Conservation (phyloP, 177 flowering plant genomes). For the Telopea speciosissima region DNA sequence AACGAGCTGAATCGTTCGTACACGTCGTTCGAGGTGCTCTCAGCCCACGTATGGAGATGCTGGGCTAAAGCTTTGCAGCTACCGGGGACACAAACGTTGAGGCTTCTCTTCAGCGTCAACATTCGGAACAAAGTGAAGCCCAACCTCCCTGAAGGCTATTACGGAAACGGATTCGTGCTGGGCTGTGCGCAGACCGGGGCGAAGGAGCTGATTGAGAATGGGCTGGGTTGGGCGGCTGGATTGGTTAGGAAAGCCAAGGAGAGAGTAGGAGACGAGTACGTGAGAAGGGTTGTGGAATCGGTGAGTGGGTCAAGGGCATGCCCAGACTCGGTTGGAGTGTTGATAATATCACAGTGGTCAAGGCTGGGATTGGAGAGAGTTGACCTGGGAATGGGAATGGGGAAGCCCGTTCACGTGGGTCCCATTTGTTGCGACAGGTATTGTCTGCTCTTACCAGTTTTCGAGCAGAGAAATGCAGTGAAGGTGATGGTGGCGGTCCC, state of each 20-base stretch:
- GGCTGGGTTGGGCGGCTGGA: conserved; percentile 35
- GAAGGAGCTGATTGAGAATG: conserved; percentile 38
- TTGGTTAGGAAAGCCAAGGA: conserved; percentile 55
- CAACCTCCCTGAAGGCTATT: conserved; percentile 45
- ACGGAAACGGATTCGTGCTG: conserved; percentile 69
- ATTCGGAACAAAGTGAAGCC: conserved; percentile 47
- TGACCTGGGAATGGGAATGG: conserved; percentile 74
- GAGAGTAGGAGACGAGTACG: conserved; percentile 44
- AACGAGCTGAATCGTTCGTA: conserved; percentile 7
- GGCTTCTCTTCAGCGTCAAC: conserved; percentile 55
- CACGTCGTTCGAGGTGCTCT: conserved; percentile 64
- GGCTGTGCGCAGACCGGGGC: conserved; percentile 56
- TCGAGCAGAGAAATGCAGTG: conserved; percentile 36
- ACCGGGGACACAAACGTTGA: conserved; percentile 38
- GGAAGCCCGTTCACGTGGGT: conserved; percentile 54
- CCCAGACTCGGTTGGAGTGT: conserved; percentile 59
- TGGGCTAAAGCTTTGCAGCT: conserved; percentile 55
- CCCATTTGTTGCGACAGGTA: conserved; percentile 52
- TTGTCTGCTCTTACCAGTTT: conserved; percentile 55
- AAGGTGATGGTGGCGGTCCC: conserved; percentile 74
- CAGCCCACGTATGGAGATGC: conserved; percentile 66
- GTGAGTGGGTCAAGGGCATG: conserved; percentile 40
- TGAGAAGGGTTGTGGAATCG: conserved; percentile 36
- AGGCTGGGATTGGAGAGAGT: conserved; percentile 62
- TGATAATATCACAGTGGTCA: conserved; percentile 74